These are phyloP conservation scores for Hyaloscypha variabilis DNA, from an alignment of 495 filamentous ascomycete species.

Conservation along the genomic window DNA sequence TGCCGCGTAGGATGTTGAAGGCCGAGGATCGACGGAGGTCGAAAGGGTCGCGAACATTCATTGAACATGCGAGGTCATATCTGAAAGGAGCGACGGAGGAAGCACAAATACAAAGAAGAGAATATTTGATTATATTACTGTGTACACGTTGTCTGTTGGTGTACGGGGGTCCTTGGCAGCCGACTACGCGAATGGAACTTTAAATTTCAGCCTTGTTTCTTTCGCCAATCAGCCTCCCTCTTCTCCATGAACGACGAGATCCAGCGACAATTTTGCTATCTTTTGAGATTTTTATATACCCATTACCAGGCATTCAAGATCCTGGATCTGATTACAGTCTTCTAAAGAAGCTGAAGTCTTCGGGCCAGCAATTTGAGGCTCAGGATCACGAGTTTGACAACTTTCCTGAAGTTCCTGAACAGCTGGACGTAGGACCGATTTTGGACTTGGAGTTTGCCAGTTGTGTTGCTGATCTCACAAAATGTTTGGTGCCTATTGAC, in stretches of 20 bases:
- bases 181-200: not conserved
- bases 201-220: slow-evolving; percentile 9
- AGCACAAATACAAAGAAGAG: slow-evolving; percentile 16
- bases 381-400: too few species aligned
- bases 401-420: too few species aligned
- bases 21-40: slow-evolving; percentile 49
- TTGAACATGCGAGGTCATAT: slow-evolving; percentile 36
- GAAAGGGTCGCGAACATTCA: slow-evolving; percentile 58
- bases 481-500: too few species aligned
- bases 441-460: too few species aligned
- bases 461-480: too few species aligned
- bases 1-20: slow-evolving; percentile 45
- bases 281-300: not conserved
- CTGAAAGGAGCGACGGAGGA: slow-evolving; percentile 23
- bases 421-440: too few species aligned
- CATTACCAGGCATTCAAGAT: too few species aligned
- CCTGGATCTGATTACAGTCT: too few species aligned
- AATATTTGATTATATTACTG: not conserved
- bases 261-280: not conserved
- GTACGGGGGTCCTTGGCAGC: not conserved
- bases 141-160: slow-evolving; percentile 23
- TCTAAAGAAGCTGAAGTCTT: too few species aligned
- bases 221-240: not conserved
- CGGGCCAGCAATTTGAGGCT: too few species aligned
- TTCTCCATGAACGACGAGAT: not conserved